These are phyloP conservation scores for Fusarium nematophilum DNA, from an alignment of 2,329 filamentous ascomycete genomes.

Conservation along the genomic window DNA sequence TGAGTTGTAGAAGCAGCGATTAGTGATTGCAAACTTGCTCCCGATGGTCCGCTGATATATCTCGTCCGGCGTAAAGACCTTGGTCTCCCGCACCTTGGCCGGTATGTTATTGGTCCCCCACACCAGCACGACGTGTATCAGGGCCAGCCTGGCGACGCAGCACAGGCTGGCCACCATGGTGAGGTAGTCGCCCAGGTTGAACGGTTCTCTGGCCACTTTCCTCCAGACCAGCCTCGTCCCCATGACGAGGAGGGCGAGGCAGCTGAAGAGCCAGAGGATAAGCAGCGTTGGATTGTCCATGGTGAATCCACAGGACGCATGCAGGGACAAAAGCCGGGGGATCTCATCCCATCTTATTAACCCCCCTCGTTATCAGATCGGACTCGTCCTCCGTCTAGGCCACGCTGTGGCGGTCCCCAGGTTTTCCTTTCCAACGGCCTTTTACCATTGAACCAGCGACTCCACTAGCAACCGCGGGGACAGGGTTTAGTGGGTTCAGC, in stretches of 20 bases:
- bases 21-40: slow-evolving; percentile 23
- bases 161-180: slow-evolving; percentile 23
- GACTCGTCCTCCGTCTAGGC: no score
- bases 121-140: slow-evolving; percentile 27
- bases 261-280: slow-evolving; percentile 23
- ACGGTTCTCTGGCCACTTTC: slow-evolving; percentile 1
- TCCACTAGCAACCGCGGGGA: no score
- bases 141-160: slow-evolving; percentile 17
- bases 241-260: slow-evolving; percentile 2
- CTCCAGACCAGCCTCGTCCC: slow-evolving; percentile 2
- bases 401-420: no score
- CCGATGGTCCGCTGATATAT: slow-evolving; percentile 18
- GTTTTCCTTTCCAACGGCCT: no score
- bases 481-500: no score
- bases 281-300: slow-evolving; percentile 30
- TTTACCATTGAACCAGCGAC: no score
- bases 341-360: no score
- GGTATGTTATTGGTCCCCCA: slow-evolving; percentile 29
- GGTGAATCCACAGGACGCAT: no score
- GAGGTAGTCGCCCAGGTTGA: slow-evolving; percentile 15
- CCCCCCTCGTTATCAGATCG: no score
- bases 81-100: slow-evolving; percentile 15
- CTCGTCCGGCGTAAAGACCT: slow-evolving; percentile 13
- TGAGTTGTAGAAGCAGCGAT: slow-evolving; percentile 28
- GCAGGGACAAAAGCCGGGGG: no score